Base-by-base conservation (phyloP, 306 rosid genomes). In the Elaeagnus macrophylla region DNA sequence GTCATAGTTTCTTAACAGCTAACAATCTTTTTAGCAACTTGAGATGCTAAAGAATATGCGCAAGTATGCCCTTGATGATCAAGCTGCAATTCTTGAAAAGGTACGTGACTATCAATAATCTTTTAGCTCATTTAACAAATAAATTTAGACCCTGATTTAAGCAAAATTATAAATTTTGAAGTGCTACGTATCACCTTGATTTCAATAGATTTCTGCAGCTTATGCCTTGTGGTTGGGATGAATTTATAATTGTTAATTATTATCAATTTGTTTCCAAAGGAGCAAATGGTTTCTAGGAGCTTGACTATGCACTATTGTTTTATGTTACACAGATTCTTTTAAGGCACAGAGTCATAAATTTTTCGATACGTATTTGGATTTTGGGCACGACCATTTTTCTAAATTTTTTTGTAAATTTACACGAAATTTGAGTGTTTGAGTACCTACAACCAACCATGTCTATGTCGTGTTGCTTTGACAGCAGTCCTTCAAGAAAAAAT, bases 11-110 rank as follows among this genome's bases (percentile, higher is more conserved):
- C 10, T 44, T 65, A 25, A 25, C 4, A 25, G 4, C 39, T 65
- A 25, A 25, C 4, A 25, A 25, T 25, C 2, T 25, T 48, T 65
- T 36, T 72, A 89, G 97, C 97, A 90, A 79, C 70, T 85, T 48
- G 95, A 83, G 82, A 89, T 81, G 95, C 79, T 90, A 57, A 76
- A 68, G 77, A 60, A 61, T 66, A 79, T 86, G 94, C 84, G 94
- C 49, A 76, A 81, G 56, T 79, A 69, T 72, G 76, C 75, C 61
- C 60, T 80, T 54, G 88, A 86, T 51, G 94, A 83, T 80, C 97
- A 83, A 59, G 81, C 80, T 56, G 80, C 88, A 39, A 76, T 86
- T 50, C 86, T 90, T 37, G 84, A 83, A 74, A 86, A 83, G 95
- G 95, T 86, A 70, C 52, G 37, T 8, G 15, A 37, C 40, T 19